A percentile compares a stretch with the other conserved stretches of the same genome.
Conservation (phyloP, 78 protist species). For the Dictyostelium brefeldianum region DNA sequence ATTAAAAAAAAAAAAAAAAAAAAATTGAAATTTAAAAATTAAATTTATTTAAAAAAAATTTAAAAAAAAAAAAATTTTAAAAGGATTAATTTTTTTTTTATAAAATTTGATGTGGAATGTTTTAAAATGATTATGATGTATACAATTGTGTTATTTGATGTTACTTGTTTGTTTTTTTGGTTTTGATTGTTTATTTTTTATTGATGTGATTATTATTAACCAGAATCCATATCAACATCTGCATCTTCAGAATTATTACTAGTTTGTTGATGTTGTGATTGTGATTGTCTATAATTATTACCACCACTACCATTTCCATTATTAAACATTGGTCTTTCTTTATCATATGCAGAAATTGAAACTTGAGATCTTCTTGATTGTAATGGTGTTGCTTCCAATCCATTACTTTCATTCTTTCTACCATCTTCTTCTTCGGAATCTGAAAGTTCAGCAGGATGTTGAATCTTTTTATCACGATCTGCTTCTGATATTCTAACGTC, state of each 20-base stretch:
- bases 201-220: no score
- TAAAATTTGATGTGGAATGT: no score
- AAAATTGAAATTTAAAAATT: no score
- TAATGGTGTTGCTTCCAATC: slow-evolving; percentile 17
- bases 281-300: not conserved
- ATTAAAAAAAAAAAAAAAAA: no score
- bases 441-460: slow-evolving; percentile 48
- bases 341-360: slow-evolving; percentile 47
- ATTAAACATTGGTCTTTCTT: slow-evolving; percentile 43
- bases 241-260: slow-evolving; percentile 8
- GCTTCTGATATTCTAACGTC: slow-evolving; percentile 43
- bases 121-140: no score
- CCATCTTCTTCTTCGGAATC: slow-evolving; percentile 82
- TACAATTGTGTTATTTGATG: no score
- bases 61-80: no score
- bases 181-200: no score
- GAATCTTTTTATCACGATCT: slow-evolving; percentile 34
- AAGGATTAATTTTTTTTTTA: no score
- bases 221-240: slow-evolving; percentile 28
- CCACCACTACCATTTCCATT: slow-evolving; percentile 1
- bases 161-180: no score
- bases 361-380: slow-evolving; percentile 43
- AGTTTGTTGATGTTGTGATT: not conserved
- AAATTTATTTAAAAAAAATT: no score
- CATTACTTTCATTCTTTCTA: slow-evolving; percentile 56